Evolutionary conservation across 2,329 filamentous ascomycete genomes (phyloP), one percentile per base, ranked within the genome.

Genomic region (Ilyonectria mors-panacis): DNA sequence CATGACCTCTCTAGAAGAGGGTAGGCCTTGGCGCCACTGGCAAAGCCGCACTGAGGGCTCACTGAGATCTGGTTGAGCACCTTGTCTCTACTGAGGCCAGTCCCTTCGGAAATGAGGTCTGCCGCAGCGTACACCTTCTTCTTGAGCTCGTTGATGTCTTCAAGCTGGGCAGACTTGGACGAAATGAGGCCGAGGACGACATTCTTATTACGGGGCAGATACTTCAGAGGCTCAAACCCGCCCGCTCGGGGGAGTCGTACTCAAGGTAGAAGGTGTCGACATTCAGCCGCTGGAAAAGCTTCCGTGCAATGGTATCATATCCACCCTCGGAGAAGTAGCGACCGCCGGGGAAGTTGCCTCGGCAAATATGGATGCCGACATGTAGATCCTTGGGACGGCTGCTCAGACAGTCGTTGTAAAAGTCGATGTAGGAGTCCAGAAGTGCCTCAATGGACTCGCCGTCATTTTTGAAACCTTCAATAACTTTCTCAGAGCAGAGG

Each of bases 341-440:
- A 33, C 9, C 21, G 21, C 87, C 86, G 67, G 89, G 87, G 77
- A 91, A 91, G 81, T 91, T 91, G 62, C 86, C 86, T 15, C 86
- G 86, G 84, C 92, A 94, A 57, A 94, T 83, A 78, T 94, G 92
- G 23, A 94, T 89, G 57, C 92, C 92, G 8, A 93, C 85, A 79
- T 93, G 91, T 83, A 94, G 87, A 76, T 94, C 91, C 1, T 83
- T 78, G 0, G 92, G 91, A 1, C 88, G 82, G 72, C 86, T 85
- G 71, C 83, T 81, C 77, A 93, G 85, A 76, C 86, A 89, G 15
- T 64, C 19, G 37, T 54, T 59, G 37, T 59, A 55, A n/a, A 19
- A 42, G 3, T 33, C 30, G 30, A 33, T 33, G 30, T 8, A 10
- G 7, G 6, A 7, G 30, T 33, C 5, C 30, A 10, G 30, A 4